phyloP scores from a whole-genome alignment of 208 protist species.

The Trypanosoma avium region DNA sequence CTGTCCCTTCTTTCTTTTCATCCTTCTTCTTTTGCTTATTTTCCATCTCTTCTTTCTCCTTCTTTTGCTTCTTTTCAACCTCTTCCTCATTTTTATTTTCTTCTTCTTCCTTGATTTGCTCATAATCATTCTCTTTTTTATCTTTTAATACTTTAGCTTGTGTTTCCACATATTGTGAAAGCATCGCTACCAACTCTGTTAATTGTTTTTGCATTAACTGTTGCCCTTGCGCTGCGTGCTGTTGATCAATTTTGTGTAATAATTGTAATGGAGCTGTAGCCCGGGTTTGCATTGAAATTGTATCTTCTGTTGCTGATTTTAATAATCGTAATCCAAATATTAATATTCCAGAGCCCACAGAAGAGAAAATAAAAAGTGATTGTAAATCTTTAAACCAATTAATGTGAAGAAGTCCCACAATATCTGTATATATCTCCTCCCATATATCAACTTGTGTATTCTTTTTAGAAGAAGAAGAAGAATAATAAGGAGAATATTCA shows the following conservation, averaged over 20 bases:
- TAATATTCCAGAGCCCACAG: conserved; percentile 17
- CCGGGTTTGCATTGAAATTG: not conserved
- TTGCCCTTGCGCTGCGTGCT: not conserved
- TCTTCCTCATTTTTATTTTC: not conserved
- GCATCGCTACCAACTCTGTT: conserved; percentile 1
- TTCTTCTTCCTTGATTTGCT: too few relatives aligned
- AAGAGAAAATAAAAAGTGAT: conserved; percentile 21
- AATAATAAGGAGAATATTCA: too few relatives aligned
- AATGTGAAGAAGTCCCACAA: conserved; percentile 11
- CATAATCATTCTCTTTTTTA: not conserved
- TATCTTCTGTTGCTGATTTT: conserved; percentile 16
- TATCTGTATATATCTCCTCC: conserved; percentile 6
- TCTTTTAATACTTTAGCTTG: not conserved
- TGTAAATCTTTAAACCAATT: conserved; percentile 26
- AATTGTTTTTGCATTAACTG: conserved; percentile 14
- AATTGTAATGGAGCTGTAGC: not conserved
- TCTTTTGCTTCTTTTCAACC: not conserved
- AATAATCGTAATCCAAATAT: conserved; percentile 23
- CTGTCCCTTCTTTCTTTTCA: not conserved
- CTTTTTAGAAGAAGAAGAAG: too few relatives aligned
- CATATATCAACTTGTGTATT: too few relatives aligned
- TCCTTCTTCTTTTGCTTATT: not conserved
- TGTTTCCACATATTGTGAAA: not conserved
- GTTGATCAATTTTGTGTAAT: conserved; percentile 15
- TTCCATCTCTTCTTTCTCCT: conserved; percentile 4